Evolutionary conservation across 345 rosid genomes (phyloP), one percentile per base, ranked within the genome.

Genomic region (Psidium friedrichsthalianum): DNA sequence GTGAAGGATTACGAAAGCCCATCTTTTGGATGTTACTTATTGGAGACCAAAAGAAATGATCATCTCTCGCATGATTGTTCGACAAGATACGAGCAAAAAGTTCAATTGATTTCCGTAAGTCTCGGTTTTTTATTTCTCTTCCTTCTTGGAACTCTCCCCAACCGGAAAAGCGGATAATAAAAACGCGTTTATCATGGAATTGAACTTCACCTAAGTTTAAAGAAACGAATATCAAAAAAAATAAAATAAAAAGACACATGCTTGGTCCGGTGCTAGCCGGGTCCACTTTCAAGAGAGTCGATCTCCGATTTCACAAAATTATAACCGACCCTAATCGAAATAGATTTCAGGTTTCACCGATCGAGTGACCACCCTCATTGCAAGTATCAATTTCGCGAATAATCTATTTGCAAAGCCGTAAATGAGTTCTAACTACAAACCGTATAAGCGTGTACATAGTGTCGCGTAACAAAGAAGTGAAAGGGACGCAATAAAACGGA

Each of bases 11-110:
- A 24, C 1, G 24, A 9, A 10, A 5, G 5, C 78, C 44, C 24
- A 18, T 32, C 24, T 36, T 40, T 44, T 36, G 5, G 10, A 0
- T 32, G 8, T 69, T 32, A 4, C 47, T 32, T 9, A 21, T 21
- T 8, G 6, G 47, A 69, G 78, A 69, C 25, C 13, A 69, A 64
- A 64, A 64, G 11, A 32, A 32, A 64, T 16, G 1, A 15, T 61
- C 3, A 1, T 69, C 13, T 2, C 13, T n/a, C 0, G 0, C 13
- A 32, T 18, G 18, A 32, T 32, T 69, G 6, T 24, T 5, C 2
- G 13, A 32, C 52, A 8, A 36, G 8, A 18, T 16, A 8, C 0
- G 6, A 5, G 32, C 6, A 36, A 36, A 36, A 18, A 36, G 3
- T 32, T 32, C 21, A 0, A 69, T 69, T 32, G 5, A 6, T 0